Evolutionary conservation across 768 basidiomycete species (phyloP).

Genomic region (Cystobasidium onofrii): DNA sequence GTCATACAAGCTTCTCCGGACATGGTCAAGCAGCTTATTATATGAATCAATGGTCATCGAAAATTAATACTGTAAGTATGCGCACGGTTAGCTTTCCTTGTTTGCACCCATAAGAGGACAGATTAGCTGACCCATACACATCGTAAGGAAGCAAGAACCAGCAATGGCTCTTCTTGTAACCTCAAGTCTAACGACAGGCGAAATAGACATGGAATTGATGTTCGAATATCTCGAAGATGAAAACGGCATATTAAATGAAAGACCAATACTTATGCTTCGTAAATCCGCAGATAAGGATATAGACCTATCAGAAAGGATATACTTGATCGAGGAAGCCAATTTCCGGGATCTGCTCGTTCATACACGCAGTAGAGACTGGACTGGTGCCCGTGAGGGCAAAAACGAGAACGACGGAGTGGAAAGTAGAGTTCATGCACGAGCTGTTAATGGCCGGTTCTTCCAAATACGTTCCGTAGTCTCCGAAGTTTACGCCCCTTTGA

Average conservation of each 20-base stretch:
- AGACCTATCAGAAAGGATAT: background rate
- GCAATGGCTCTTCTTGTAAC: constrained; percentile 11
- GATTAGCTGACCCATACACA: background rate
- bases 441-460: no score
- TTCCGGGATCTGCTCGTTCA: constrained; percentile 25
- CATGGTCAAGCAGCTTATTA: constrained; percentile 10
- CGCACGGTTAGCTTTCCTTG: no score
- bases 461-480: no score
- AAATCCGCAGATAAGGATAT: background rate
- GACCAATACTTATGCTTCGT: background rate
- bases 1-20: background rate
- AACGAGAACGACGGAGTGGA: background rate
- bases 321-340: background rate
- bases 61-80: constrained; percentile 15
- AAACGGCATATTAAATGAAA: background rate
- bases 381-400: background rate
- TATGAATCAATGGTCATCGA: constrained; percentile 4
- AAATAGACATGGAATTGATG: constrained; percentile 14
- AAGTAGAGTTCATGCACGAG: background rate
- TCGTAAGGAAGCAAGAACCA: constrained; percentile 18
- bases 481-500: no score
- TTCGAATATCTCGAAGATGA: background rate
- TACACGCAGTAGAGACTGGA: constrained; percentile 10
- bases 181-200: background rate
- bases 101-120: no score